These are phyloP conservation scores for Eucalyptus guilfoylei DNA, from an alignment of 345 rosid genomes.

Conservation along the genomic window DNA sequence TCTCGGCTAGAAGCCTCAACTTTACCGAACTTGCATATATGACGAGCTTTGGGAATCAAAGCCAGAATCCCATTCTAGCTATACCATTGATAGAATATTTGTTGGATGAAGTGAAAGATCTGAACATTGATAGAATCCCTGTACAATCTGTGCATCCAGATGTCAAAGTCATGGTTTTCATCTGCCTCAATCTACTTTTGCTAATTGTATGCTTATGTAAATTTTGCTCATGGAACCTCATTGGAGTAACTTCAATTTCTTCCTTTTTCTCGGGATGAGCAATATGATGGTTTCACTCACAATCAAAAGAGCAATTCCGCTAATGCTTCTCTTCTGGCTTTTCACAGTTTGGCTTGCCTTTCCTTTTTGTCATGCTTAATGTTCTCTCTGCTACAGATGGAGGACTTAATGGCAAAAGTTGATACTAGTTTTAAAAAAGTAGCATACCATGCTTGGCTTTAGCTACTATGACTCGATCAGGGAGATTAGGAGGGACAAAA, in stretches of 20 bases:
- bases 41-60: conserved; percentile 75
- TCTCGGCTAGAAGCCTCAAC: no score
- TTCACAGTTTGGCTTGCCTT: not conserved
- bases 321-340: not conserved
- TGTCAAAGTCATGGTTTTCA: conserved; percentile 40
- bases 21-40: no score
- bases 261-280: not conserved
- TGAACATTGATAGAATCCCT: conserved; percentile 58
- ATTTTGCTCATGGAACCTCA: not conserved
- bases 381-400: conserved; percentile 33
- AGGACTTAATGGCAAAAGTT: conserved; percentile 48
- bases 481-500: no score
- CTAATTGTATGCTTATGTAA: not conserved
- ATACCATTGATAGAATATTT: conserved; percentile 46
- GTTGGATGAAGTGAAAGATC: conserved; percentile 64
- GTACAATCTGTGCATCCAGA: conserved; percentile 44
- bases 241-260: not conserved
- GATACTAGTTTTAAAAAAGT: conserved; percentile 79
- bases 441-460: conserved; percentile 21
- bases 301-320: not conserved
- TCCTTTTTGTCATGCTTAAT: not conserved
- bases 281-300: not conserved
- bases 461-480: no score
- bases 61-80: not conserved
- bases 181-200: not conserved